Base-by-base conservation (phyloP, 345 rosid genomes). In the Euphorbia lathyris region DNA sequence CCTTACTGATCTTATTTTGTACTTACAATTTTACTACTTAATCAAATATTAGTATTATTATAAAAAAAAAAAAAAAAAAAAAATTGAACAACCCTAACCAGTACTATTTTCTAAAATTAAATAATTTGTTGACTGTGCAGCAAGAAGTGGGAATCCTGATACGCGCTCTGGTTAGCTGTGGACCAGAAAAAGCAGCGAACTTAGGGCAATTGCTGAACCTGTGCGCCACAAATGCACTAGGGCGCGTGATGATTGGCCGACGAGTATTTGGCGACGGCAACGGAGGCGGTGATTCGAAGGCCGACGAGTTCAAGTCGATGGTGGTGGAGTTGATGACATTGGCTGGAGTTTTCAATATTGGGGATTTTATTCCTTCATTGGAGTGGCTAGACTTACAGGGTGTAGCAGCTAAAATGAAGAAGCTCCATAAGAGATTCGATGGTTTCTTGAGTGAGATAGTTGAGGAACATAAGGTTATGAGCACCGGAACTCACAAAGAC, bases 311-410 rank as follows among this genome's bases (percentile, higher is more conserved):
- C 76, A 88, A 93, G 71, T 80, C 90, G 0, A 94, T 91, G 98
- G 97, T 91, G 67, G 85, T 87, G 76, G 97, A 94, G 81, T 48
- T 88, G 75, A 91, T 91, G 98, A 82, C 72, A 45, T 70, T 91
- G 47, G 96, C 93, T 0, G 98, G 97, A 23, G 89, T 88, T 2
- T 87, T 94, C 72, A 91, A 94, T 82, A 55, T 94, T 65, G 93
- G 97, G 27, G 98, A 94, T 74, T 94, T 86, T 59, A 76, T 94
- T 30, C 98, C 97, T 1, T 76, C 90, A 0, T 75, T 94, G 60
- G 97, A 88, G 64, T 85, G 93, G 80, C 82, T 94, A 14, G 98
- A 94, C 72, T 80, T 94, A 43, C 97, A 94, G 69, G 90, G 98
- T 0, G 90, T 91, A 1, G 86, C 86, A 1, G 79, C 82, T 29